Evolutionary conservation across 257 asterid genomes (phyloP).

Genomic region (Linderniella brevidens): DNA sequence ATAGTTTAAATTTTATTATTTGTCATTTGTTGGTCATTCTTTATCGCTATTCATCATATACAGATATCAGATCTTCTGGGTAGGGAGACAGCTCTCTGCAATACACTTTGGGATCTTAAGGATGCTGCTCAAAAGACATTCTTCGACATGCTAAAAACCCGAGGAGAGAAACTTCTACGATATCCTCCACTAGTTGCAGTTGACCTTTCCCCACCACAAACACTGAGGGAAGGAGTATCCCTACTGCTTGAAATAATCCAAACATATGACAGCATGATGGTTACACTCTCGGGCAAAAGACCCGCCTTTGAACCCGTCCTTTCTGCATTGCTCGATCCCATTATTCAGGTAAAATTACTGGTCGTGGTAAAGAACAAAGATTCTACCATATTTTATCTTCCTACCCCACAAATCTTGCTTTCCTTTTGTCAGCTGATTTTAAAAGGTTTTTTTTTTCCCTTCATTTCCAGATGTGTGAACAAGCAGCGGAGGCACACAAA

Average conservation of each 20-base stretch:
- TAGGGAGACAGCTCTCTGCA: conserved; percentile 75
- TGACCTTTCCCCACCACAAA: conserved; percentile 92
- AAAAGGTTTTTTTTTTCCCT: conserved; percentile 5
- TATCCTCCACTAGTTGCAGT: conserved; percentile 87
- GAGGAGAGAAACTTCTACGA: conserved; percentile 88
- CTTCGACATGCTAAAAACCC: conserved; percentile 71
- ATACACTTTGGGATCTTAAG: conserved; percentile 82
- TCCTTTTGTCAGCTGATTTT: conserved; percentile 10
- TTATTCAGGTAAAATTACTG: conserved; percentile 52
- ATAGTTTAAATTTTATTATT: conserved; percentile 7
- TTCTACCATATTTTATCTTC: conserved; percentile 1
- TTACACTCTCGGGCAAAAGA: conserved; percentile 55
- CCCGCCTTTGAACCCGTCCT: conserved; percentile 79
- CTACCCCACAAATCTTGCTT: conserved; percentile 3
- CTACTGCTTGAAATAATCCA: conserved; percentile 82
- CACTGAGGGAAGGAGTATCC: conserved; percentile 80
- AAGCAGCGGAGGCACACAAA: conserved; percentile 97
- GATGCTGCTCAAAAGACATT: conserved; percentile 91
- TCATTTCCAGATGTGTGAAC: conserved; percentile 80
- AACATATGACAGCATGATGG: conserved; percentile 76
- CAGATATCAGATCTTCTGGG: conserved; percentile 93
- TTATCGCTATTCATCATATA: conserved; percentile 12
- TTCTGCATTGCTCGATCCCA: conserved; percentile 91
- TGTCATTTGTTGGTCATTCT: conserved; percentile 5
- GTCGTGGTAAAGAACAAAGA: neutral